Percentiles rank a stretch among this genome's conserved stretches.
These are phyloP conservation scores for Trypanosoma boissoni DNA, from an alignment of 208 protist genomes.

Conservation along the genomic window DNA sequence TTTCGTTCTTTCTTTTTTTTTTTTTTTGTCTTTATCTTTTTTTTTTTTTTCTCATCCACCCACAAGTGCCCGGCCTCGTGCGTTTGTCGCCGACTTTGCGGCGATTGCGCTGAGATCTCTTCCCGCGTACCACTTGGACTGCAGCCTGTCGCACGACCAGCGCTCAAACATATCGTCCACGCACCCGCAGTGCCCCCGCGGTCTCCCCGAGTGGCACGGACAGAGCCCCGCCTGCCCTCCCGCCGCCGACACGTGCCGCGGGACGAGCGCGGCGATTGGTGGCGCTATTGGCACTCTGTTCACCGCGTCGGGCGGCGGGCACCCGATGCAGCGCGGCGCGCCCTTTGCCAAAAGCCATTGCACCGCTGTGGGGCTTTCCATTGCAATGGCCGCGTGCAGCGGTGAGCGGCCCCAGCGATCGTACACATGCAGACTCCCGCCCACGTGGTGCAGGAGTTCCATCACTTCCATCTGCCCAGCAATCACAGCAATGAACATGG, in stretches of 20 bases:
- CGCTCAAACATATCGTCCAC: conserved; percentile 89
- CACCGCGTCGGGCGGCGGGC: conserved; percentile 42
- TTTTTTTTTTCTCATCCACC: too few relatives aligned
- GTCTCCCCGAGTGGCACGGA: conserved; percentile 62
- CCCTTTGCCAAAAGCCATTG: conserved; percentile 76
- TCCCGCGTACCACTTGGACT: conserved; percentile 52
- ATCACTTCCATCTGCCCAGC: conserved; percentile 70
- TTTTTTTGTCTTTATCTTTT: neutral
- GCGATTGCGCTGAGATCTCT: conserved; percentile 56
- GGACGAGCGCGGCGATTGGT: conserved; percentile 52
- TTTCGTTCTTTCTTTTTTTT: conserved; percentile 3
- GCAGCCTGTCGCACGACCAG: conserved; percentile 68
- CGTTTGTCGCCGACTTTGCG: conserved; percentile 24
- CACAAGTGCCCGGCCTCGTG: neutral
- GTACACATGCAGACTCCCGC: conserved; percentile 78
- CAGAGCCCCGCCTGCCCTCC: conserved; percentile 35
- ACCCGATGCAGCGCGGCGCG: conserved; percentile 66
- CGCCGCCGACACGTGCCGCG: conserved; percentile 26
- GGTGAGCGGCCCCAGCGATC: conserved; percentile 88
- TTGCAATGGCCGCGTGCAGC: conserved; percentile 75
- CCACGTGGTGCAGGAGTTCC: conserved; percentile 53
- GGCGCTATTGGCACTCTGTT: conserved; percentile 50
- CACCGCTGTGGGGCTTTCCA: conserved; percentile 63
- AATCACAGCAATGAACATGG: conserved; percentile 81
- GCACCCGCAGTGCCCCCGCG: conserved; percentile 75